These are phyloP conservation scores for Liriodendron chinense DNA, from an alignment of 164 flowering plant species.

Conservation along the genomic window DNA sequence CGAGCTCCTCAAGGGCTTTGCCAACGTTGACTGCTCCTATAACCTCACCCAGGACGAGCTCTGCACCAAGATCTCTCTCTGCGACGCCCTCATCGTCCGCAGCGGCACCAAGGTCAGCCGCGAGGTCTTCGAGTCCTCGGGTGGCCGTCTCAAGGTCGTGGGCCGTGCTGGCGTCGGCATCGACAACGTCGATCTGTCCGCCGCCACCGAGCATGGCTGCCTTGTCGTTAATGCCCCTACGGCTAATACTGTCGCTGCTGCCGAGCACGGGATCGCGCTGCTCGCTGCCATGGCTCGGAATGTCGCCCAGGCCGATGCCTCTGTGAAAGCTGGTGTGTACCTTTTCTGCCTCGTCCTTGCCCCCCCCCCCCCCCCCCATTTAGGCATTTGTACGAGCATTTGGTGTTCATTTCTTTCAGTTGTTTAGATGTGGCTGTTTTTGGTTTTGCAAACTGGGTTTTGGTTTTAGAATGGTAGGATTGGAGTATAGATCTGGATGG, in stretches of 20 bases:
- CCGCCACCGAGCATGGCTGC: constrained; percentile 84
- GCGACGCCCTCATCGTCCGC: constrained; percentile 84
- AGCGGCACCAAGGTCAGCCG: constrained; percentile 84
- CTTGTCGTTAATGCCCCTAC: constrained; percentile 88
- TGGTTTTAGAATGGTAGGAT: neutral
- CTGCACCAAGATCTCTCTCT: constrained; percentile 85
- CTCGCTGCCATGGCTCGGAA: constrained; percentile 78
- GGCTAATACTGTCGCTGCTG: constrained; percentile 81
- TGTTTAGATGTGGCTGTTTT: neutral
- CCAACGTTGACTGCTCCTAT: constrained; percentile 83
- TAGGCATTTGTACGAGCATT: neutral
- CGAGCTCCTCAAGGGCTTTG: constrained; percentile 54
- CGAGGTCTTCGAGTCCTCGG: constrained; percentile 74
- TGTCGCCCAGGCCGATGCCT: constrained; percentile 81
- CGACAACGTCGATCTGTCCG: constrained; percentile 81
- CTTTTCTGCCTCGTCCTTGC: neutral
- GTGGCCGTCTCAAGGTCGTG: constrained; percentile 75
- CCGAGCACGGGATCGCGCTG: constrained; percentile 85
- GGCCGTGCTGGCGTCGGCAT: constrained; percentile 94
- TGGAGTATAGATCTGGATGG: neutral
- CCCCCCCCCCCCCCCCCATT: neutral
- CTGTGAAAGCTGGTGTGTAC: constrained; percentile 66
- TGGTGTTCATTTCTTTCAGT: neutral
- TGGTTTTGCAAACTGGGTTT: neutral
- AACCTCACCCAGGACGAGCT: constrained; percentile 74